Base-by-base conservation (phyloP, 352 stramenopile genomes). In the Pythium insidiosum region DNA sequence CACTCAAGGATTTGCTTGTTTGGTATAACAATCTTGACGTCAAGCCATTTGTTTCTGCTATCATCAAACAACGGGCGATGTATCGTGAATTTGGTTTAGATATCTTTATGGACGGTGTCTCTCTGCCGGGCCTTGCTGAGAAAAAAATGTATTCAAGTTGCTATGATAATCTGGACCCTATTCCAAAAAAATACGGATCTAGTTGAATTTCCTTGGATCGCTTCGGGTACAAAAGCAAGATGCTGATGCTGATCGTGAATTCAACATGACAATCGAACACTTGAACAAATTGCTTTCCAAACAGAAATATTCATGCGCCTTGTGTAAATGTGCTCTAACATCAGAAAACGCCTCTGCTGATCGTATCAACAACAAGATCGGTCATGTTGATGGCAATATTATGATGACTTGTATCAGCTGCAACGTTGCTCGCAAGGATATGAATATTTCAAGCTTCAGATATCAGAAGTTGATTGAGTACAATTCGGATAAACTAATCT, bases 251-350 rank as follows among this genome's bases (percentile, higher is more conserved):
- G 30, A 53, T 6, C 38, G 53, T 6, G n/a, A 48, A 5, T 68
- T 61, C 16, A 6, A 9, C 21, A 41, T 64, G 46, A 58, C 38
- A 35, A 13, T 56, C 0, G 20, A 53, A 16, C 53, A 56, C 41
- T n/a, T 63, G 1, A 48, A 59, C 20, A 37, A 38, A 11, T 21
- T 60, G 15, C 38, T 68, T 10, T 15, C 22, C 31, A 31, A 50
- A 20, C 59, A 68, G 37, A 46, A 59, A 15, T 68, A 61, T 44
- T 15, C 42, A 2, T 68, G 59, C 30, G n/a, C 16, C 11, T 24
- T 56, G 19, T 67, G 58, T 41, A 45, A 46, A n/a, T 39, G 25
- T 41, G 24, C 21, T 31, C 40, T 67, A 11, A 62, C 19, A n/a
- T 42, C 42, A 26, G 38, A 59, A 24, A 67, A 15, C 15, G 47